These are phyloP conservation scores for Pseudopediastrum boryanum DNA, from an alignment of 139 green algal species.

Conservation along the genomic window DNA sequence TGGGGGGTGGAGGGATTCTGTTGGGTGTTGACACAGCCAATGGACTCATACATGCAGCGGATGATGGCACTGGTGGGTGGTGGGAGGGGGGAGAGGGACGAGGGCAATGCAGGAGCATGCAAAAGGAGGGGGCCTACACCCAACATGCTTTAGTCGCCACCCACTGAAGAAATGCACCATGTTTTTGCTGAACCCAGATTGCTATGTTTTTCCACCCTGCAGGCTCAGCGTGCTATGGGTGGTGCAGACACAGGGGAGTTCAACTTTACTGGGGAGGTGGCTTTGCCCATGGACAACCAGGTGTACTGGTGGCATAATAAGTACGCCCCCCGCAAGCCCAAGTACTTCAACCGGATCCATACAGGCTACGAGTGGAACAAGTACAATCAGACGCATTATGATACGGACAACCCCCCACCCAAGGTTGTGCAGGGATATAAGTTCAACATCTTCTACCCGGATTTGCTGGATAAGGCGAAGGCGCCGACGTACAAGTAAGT, in stretches of 20 bases:
- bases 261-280: conserved; percentile 81
- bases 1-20: too few relatives aligned
- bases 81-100: too few relatives aligned
- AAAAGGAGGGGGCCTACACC: too few relatives aligned
- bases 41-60: too few relatives aligned
- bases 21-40: too few relatives aligned
- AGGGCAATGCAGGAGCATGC: too few relatives aligned
- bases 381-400: conserved; percentile 99
- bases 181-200: neutral
- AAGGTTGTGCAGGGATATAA: conserved; percentile 99
- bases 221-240: conserved; percentile 61
- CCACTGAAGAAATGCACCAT: neutral
- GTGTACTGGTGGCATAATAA: conserved; percentile 99
- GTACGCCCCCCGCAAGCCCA: conserved; percentile 95
- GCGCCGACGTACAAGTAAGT: conserved; percentile 55
- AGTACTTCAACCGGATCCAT: conserved; percentile 95
- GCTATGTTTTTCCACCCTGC: neutral
- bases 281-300: conserved; percentile 46
- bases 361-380: conserved; percentile 98
- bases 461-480: conserved; percentile 79
- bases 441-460: conserved; percentile 99
- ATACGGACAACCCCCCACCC: conserved; percentile 97
- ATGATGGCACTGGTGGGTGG: too few relatives aligned
- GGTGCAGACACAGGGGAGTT: conserved; percentile 67
- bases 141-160: neutral